Evolutionary conservation across 2,329 filamentous ascomycete species (phyloP).

Genomic region (Fusarium sp.): DNA sequence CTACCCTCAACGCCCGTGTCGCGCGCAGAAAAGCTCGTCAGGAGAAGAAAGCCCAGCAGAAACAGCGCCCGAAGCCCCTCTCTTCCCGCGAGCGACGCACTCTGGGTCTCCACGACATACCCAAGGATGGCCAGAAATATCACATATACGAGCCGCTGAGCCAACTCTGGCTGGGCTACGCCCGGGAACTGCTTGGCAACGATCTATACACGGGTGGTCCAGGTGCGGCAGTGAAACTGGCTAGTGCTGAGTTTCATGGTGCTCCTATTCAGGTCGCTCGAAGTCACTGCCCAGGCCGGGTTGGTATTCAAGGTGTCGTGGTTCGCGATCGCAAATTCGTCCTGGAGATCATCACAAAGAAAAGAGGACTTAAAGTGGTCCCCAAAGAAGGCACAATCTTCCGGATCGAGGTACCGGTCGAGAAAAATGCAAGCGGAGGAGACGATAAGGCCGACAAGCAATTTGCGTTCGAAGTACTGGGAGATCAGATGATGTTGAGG

Average conservation of each 20-base stretch:
- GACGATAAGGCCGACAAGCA: conserved; percentile 38
- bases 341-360: conserved; percentile 83
- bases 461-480: conserved; percentile 86
- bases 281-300: conserved; percentile 82
- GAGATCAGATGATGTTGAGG: conserved; percentile 86
- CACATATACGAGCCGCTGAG: conserved; percentile 82
- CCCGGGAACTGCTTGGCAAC: conserved; percentile 80
- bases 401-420: conserved; percentile 73
- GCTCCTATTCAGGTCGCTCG: conserved; percentile 85
- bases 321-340: conserved; percentile 88
- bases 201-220: conserved; percentile 68
- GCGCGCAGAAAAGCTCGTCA: conserved; percentile 63
- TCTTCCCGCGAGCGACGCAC: conserved; percentile 82
- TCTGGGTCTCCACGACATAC: conserved; percentile 80
- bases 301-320: conserved; percentile 88
- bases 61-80: conserved; percentile 73
- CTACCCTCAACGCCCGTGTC: conserved; percentile 67
- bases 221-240: conserved; percentile 77
- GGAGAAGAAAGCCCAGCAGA: conserved; percentile 59
- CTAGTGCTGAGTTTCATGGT: conserved; percentile 91
- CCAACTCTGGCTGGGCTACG: conserved; percentile 85
- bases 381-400: conserved; percentile 95
- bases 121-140: conserved; percentile 72
- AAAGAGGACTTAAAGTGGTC: conserved; percentile 78
- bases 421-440: conserved; percentile 18